Evolutionary conservation across 192 early-diverging fungal genomes (phyloP), one percentile per base, ranked within the genome.

Genomic region (Umbelopsis sp.): DNA sequence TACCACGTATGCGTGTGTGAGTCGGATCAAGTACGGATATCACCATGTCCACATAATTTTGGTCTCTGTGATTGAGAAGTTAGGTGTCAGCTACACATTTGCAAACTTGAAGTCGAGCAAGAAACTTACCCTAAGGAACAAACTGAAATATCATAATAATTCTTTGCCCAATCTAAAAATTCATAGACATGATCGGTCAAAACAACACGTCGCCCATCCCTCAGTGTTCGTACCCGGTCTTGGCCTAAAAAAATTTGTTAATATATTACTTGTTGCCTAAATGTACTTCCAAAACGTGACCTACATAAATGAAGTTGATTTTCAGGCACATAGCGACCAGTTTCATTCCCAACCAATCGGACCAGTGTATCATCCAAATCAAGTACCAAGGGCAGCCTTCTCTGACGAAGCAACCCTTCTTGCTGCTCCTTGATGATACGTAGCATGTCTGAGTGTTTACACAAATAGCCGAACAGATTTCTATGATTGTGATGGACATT

Each of bases 351-450:
- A 27, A 91, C 87, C 12, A 89, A 78, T 0, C 91, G 80, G 16
- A 93, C 89, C 0, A 93, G 76, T 0, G 91, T 93, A 71, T 93
- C 91, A 73, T 93, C 91, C 46, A 93, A 73, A 77, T 93, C 91
- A 21, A 93, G 76, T 0, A 93, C 91, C 18, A 93, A 83, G 1
- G 91, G 91, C 8, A 93, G 72, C 45, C 80, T 80, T 49, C 88
- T 75, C 20, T 70, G 71, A 1, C 71, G 66, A 10, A 90, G 66
- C 9, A 93, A 64, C 20, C 74, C 74, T 13, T 80, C 67, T 45
- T 79, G 81, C 33, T 85, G 85, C 15, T 82, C 79, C 20, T 78
- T 78, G 66, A 91, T 88, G 69, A 86, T 80, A 18, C 77, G 80
- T 13, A 74, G 71, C 64, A 90, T 71, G 68, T 90, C 86, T 1